A percentile compares a stretch with the other conserved stretches of the same genome.
Evolutionary conservation across 1,284 basidiomycete species (phyloP).

Genomic region (Mycena sp.): DNA sequence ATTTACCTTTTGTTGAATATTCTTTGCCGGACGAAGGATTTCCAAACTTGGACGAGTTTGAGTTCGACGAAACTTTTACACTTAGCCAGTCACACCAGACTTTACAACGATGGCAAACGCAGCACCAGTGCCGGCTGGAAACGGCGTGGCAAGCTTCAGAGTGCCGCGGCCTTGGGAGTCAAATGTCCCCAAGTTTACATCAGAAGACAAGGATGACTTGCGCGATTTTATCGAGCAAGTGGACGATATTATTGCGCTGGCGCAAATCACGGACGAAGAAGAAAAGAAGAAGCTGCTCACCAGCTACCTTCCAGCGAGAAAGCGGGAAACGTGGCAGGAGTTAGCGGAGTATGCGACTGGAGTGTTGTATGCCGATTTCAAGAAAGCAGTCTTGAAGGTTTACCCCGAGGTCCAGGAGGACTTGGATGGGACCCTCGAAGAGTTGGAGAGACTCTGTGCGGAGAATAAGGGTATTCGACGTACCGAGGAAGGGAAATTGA

Average conservation of each 20-base stretch:
- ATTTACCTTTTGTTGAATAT: slow-evolving; percentile 2
- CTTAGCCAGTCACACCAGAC: slow-evolving; percentile 4
- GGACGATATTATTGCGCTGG: slow-evolving; percentile 7
- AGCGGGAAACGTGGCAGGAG: neutral
- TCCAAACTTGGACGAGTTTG: neutral
- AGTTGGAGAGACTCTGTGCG: too few species aligned
- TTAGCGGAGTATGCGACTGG: slow-evolving; percentile 6
- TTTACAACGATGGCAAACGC: neutral
- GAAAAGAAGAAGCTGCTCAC: too few species aligned
- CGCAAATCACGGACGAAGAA: neutral
- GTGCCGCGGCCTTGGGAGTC: too few species aligned
- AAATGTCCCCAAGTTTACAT: slow-evolving; percentile 13
- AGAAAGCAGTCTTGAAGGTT: too few species aligned
- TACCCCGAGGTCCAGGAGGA: too few species aligned
- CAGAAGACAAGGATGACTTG: slow-evolving; percentile 16
- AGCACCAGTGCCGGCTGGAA: too few species aligned
- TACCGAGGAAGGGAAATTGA: neutral
- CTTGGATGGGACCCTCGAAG: too few species aligned
- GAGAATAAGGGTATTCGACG: slow-evolving; percentile 1
- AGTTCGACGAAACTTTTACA: neutral
- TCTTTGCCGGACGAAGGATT: slow-evolving; percentile 8
- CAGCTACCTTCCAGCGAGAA: slow-evolving; percentile 2
- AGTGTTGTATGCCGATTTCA: slow-evolving; percentile 7
- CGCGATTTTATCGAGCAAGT: slow-evolving; percentile 14
- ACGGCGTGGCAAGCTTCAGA: too few species aligned